Base-by-base conservation (phyloP, 1,284 basidiomycete genomes). In the Puccinia triticina region DNA sequence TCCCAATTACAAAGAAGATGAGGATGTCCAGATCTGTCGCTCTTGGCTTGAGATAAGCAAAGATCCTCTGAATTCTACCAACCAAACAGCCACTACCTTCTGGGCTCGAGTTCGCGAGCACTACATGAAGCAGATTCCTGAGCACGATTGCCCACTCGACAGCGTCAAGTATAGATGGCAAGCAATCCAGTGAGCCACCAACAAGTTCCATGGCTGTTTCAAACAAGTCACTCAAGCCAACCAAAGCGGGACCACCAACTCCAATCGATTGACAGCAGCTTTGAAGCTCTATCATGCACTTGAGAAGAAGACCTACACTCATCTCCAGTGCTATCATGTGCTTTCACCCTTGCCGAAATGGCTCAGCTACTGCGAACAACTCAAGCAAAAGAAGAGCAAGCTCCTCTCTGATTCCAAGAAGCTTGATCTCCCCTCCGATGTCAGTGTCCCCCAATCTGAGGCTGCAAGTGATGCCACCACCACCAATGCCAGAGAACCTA, bases 131-230 rank as follows among this genome's bases (percentile, higher is more conserved):
- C 11, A 14, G 29, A 40, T 37, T 8, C 14, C 21, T 26, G n/a
- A 14, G 5, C 21, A 16, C 7, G 40, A 21, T 23, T 16, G 71
- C 3, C 50, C 3, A 8, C 23, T 26, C 3, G 43, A 43, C 2
- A 59, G 57, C 55, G n/a, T 76, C 53, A 61, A 76, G 34, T n/a
- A 18, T 37, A 14, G 57, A 3, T 76, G 74, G 74, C 34, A 40
- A 26, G 32, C 57, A 11, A 29, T 76, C 21, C 53, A 76, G 11
- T 57, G 55, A 26, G 21, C 75, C 18, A 21, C 66, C 40, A 64
- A 59, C 59, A 77, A 77, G 18, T 64, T 66, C 59, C 16, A 18
- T 21, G 75, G 59, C 14, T 77, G 59, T 29, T 0, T 66, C n/a
- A 21, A 66, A 16, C 75, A 77, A 48, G 18, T 77, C 14, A 1